Conservation (phyloP, 108 stramenopile species). For the Mayamaea pseudoterrestris region DNA sequence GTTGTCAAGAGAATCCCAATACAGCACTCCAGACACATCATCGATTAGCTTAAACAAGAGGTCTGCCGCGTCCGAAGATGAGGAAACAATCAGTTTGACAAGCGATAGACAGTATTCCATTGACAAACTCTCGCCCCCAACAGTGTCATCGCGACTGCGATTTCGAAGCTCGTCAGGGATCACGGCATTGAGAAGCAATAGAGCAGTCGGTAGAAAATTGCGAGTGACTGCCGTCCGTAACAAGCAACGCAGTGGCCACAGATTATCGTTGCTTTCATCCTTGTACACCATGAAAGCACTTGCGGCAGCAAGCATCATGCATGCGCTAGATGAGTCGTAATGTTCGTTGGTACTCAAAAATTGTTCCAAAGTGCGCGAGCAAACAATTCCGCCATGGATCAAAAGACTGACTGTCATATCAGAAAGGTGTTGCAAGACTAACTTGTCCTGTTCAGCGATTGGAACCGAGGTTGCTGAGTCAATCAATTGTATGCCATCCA, state of each 20-base stretch:
- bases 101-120: constrained; percentile 40
- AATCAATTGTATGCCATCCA: constrained; percentile 56
- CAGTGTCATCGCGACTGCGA: constrained; percentile 17
- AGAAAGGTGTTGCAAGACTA: constrained; percentile 31
- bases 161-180: constrained; percentile 67
- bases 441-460: constrained; percentile 2
- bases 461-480: constrained; percentile 1
- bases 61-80: constrained; percentile 27
- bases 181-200: constrained; percentile 51
- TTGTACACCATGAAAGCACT: constrained; percentile 1
- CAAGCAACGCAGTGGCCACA: constrained; percentile 66
- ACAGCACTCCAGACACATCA: constrained; percentile 29
- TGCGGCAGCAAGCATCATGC: constrained; percentile 48
- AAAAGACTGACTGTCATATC: constrained; percentile 76
- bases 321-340: constrained; percentile 55
- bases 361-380: constrained; percentile 44
- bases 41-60: constrained; percentile 42
- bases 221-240: constrained; percentile 50
- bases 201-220: constrained; percentile 38
- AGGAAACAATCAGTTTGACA: constrained; percentile 41
- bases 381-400: constrained; percentile 46
- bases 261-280: constrained; percentile 8
- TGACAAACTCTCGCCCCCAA: constrained; percentile 1
- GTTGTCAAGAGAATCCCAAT: constrained; percentile 59
- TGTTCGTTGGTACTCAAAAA: constrained; percentile 42